Evolutionary conservation across 2,329 filamentous ascomycete genomes (phyloP), one percentile per base, ranked within the genome.

Genomic region (Ceratocystis eucalypticola): DNA sequence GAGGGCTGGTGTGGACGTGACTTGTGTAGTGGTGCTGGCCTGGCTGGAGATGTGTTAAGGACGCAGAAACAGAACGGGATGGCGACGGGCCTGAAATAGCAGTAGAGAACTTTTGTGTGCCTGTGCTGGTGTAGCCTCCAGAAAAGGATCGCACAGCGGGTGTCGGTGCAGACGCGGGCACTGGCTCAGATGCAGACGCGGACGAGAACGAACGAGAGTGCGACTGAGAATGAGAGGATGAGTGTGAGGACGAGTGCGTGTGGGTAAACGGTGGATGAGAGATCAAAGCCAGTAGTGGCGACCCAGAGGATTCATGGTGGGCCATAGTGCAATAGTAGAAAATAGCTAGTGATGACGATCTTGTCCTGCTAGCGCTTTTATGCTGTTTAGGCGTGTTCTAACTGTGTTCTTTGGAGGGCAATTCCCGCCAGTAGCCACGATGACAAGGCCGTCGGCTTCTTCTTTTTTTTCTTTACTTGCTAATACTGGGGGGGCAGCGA

Each of bases 211-310:
- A 53, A n/a, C 17, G 22, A 20, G 66, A 50, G 30, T 20, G 61
- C 8, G 44, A 25, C 28, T 62, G 37, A 4, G 66, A 15, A n/a
- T 65, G 62, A 48, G 25, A 33, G 22, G 12, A 30, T 30, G 66
- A 33, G 22, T 50, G 48, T 12, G 65, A 61, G 20, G 41, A 62
- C 17, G 62, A 53, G 37, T 53, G 66, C 12, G 76, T 74, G 65
- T 75, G 74, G 15, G 76, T 74, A 65, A 75, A 71, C 64, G 77
- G 77, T 5, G 75, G 73, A 70, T 79, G 75, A 59, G 76, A 72
- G 68, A 76, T 65, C 41, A 64, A 55, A 20, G 53, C 55, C 62
- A 67, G 48, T 22, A 62, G 45, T 33, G 62, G 53, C 28, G 57
- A 57, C 15, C 61, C 53, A 22, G 64, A 55, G 37, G 66, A 46